Evolutionary conservation across 1,139 yeast species (phyloP), one percentile per base, ranked within the genome.

Genomic region (Tardiomyces depauwii): DNA sequence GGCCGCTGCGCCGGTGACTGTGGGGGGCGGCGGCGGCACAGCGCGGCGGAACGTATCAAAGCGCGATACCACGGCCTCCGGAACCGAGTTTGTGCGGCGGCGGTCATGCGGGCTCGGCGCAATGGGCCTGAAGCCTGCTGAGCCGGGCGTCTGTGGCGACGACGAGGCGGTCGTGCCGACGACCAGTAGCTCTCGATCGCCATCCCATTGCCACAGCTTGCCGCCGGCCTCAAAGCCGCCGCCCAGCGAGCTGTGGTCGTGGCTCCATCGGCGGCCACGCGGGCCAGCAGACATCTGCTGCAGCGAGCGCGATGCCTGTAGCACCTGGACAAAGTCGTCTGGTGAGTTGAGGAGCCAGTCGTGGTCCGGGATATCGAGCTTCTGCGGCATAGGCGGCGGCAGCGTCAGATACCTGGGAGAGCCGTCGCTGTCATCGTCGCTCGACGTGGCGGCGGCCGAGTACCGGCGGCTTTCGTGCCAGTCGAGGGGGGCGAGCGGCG

Each of bases 171-270:
- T 47, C 44, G 27, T 49, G 7, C 56, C 56, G n/a, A 60, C 55
- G 13, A 61, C 49, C 28, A 52, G 50, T 28, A 66, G 59, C 39
- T 53, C 49, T 40, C 58, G 53, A 30, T 55, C 55, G 27, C 71
- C 71, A 43, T 67, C 71, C 71, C 71, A 67, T 23, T 52, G 46
- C 64, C 68, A 67, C 27, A 58, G 52, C 40, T 59, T 59, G 6
- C 70, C 71, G n/a, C 61, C 68, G 44, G 61, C 63, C 49, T 66
- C 70, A 49, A 66, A 66, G 39, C 60, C 65, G 14, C 66, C 66
- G 28, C 63, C 65, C 12, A 51, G 48, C 23, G 45, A 48, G 18
- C 49, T 45, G 21, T 53, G 47, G 44, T 46, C 55, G 23, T 45
- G 45, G 12, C 48, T 45, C 59, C 56, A 53, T 19, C 54, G 45